These are phyloP conservation scores for Kluyveromyces lactis DNA, from an alignment of 805 yeast species.

Conservation along the genomic window DNA sequence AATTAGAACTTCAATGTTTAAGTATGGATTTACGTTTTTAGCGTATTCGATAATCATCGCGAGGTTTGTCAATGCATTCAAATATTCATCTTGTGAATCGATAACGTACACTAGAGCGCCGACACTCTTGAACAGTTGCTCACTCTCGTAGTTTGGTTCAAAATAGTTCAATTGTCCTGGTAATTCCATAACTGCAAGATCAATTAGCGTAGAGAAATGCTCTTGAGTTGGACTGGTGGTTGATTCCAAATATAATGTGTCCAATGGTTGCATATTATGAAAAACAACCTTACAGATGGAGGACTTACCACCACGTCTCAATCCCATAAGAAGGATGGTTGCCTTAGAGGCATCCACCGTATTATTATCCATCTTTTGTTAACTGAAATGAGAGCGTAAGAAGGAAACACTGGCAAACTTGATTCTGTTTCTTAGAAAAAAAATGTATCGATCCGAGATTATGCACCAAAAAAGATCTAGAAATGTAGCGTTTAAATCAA, in stretches of 20 bases:
- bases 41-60: slow-evolving; percentile 86
- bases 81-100: slow-evolving; percentile 91
- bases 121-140: slow-evolving; percentile 65
- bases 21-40: slow-evolving; percentile 69
- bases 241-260: slow-evolving; percentile 81
- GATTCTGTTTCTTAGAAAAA: no score
- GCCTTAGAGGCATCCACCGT: slow-evolving; percentile 47
- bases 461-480: no score
- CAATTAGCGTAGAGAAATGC: slow-evolving; percentile 74
- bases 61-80: slow-evolving; percentile 81
- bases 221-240: slow-evolving; percentile 86
- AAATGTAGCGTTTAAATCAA: no score
- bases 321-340: slow-evolving; percentile 82
- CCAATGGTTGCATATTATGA: slow-evolving; percentile 93
- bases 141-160: slow-evolving; percentile 77
- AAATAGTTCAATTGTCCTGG: slow-evolving; percentile 91
- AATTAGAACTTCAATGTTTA: slow-evolving; percentile 85
- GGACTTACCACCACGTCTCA: slow-evolving; percentile 84
- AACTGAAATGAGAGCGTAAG: no score
- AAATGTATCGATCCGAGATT: no score
- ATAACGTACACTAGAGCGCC: slow-evolving; percentile 92
- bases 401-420: no score
- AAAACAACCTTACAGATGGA: slow-evolving; percentile 94
- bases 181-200: slow-evolving; percentile 82
- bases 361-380: not conserved